A percentile compares a stretch with the other conserved stretches of the same genome.
Evolutionary conservation across 2,329 filamentous ascomycete genomes (phyloP).

Genomic region (Epichloe hybrida): DNA sequence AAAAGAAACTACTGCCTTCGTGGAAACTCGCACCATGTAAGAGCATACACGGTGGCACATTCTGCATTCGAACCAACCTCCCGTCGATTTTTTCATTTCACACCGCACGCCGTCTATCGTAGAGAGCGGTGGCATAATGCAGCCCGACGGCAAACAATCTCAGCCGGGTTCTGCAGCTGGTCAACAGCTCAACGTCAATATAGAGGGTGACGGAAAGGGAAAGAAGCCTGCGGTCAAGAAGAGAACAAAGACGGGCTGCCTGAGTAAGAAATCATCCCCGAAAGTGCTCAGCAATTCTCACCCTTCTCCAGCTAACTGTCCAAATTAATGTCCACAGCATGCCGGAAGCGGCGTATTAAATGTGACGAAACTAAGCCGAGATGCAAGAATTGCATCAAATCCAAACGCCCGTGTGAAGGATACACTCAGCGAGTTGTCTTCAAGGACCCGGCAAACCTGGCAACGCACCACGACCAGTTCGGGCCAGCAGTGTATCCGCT

Average conservation of each 20-base stretch:
- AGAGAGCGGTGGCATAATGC: conserved; percentile 4
- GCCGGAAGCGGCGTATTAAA: conserved; percentile 89
- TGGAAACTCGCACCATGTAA: conserved; percentile 8
- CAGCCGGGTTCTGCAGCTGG: conserved; percentile 18
- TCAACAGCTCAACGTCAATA: conserved; percentile 19
- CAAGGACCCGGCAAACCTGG: conserved; percentile 43
- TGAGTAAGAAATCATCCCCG: conserved; percentile 48
- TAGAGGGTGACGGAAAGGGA: conserved; percentile 27
- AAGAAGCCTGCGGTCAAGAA: conserved; percentile 43
- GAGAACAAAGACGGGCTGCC: conserved; percentile 82
- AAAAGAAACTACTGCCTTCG: neutral
- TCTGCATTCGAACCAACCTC: neutral
- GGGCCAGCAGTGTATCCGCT: conserved; percentile 28
- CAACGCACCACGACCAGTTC: conserved; percentile 29
- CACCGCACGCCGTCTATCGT: neutral
- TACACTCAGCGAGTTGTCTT: conserved; percentile 73
- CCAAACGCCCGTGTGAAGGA: conserved; percentile 70
- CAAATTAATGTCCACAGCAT: conserved; percentile 41
- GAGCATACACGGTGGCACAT: neutral
- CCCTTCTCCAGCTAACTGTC: conserved; percentile 7
- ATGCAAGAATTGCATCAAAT: conserved; percentile 77
- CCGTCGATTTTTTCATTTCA: neutral
- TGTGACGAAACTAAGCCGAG: conserved; percentile 81
- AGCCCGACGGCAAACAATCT: conserved; percentile 3
- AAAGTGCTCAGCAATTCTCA: neutral